phyloP scores from a whole-genome alignment of 345 rosid genomes.

The Brassica juncea region DNA sequence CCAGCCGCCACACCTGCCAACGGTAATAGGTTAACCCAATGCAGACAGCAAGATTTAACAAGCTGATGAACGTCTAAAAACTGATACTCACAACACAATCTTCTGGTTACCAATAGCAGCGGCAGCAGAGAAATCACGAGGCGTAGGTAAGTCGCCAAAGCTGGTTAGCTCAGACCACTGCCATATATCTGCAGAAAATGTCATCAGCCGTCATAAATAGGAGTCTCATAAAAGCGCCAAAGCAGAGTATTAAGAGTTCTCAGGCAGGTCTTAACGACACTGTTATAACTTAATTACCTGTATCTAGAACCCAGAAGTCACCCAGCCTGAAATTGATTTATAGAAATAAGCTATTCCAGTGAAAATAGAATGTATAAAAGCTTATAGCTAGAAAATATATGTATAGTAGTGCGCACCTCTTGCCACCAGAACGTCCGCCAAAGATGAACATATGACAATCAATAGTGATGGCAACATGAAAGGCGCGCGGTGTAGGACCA shows the following conservation, averaged over 20 bases:
- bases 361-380: background rate
- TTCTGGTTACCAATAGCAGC: constrained; percentile 83
- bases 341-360: background rate
- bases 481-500: constrained; percentile 86
- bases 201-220: constrained; percentile 8
- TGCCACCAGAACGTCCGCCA: constrained; percentile 84
- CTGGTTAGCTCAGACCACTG: constrained; percentile 97
- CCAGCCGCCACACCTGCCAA: constrained; percentile 96
- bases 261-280: background rate
- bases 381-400: background rate
- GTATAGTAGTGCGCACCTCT: constrained; percentile 50
- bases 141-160: constrained; percentile 92
- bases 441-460: constrained; percentile 96
- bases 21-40: constrained; percentile 14
- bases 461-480: constrained; percentile 89
- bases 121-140: constrained; percentile 88
- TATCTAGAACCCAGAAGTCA: constrained; percentile 97
- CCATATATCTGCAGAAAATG: constrained; percentile 78
- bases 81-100: constrained; percentile 71
- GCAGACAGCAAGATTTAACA: background rate
- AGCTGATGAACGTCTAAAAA: constrained; percentile 12
- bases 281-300: constrained; percentile 53
- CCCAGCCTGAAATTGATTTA: constrained; percentile 68
- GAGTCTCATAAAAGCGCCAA: background rate
- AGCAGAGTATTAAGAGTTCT: background rate